Evolutionary conservation across 305 asterid genomes (phyloP).

Genomic region (Plantago rigida): DNA sequence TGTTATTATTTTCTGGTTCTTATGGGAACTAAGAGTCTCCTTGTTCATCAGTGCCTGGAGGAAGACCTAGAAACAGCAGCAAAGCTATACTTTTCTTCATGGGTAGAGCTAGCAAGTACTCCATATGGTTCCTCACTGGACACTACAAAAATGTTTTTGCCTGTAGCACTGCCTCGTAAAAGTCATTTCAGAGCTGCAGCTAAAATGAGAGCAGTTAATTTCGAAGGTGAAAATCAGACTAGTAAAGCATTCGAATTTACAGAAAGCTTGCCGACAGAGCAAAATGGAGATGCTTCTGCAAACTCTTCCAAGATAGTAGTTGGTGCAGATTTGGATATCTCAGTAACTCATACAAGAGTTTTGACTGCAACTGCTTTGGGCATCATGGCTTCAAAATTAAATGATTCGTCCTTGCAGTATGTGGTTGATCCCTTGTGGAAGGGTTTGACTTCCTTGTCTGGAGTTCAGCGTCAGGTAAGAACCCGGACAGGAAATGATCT

Average conservation of each 20-base stretch:
- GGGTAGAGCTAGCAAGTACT: constrained; percentile 91
- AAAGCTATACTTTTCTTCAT: constrained; percentile 62
- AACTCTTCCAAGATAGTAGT: constrained; percentile 66
- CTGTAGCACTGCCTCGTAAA: constrained; percentile 88
- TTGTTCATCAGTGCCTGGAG: constrained; percentile 55
- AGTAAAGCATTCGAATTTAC: constrained; percentile 38
- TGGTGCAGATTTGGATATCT: constrained; percentile 81
- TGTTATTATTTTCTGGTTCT: background rate
- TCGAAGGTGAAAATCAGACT: constrained; percentile 50
- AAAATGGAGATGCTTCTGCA: constrained; percentile 54
- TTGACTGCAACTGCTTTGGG: constrained; percentile 84
- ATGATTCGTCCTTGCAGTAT: constrained; percentile 49
- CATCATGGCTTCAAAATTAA: constrained; percentile 67
- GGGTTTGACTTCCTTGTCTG: constrained; percentile 70
- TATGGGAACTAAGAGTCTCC: constrained; percentile 21
- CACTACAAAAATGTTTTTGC: constrained; percentile 90
- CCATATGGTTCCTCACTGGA: constrained; percentile 86
- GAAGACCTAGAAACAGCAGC: constrained; percentile 76
- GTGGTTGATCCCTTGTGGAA: constrained; percentile 76
- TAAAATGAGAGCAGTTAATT: constrained; percentile 75
- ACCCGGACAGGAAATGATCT: constrained; percentile 18
- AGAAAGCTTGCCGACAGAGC: constrained; percentile 43
- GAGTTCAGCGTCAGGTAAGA: constrained; percentile 94
- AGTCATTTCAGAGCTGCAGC: constrained; percentile 96
- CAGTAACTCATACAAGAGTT: constrained; percentile 83